phyloP scores from a whole-genome alignment of 352 stramenopile species.

The Pythium chondricola region DNA sequence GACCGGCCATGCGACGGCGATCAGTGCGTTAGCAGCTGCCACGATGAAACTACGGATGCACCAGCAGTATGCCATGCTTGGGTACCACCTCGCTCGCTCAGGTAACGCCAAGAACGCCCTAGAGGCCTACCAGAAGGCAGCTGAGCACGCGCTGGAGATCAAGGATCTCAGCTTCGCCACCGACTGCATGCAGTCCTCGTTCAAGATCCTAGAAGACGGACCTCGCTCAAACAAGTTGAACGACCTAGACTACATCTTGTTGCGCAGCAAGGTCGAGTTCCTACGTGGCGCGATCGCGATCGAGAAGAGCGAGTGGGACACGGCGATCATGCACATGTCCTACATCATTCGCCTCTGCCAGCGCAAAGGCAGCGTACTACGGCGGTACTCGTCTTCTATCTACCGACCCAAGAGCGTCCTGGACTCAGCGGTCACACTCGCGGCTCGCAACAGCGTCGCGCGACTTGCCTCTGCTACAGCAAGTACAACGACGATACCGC shows the following conservation, averaged over 20 bases:
- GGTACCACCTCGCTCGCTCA: conserved; percentile 57
- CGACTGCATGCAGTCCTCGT: conserved; percentile 72
- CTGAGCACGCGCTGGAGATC: conserved; percentile 45
- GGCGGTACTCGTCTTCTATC: conserved; percentile 40
- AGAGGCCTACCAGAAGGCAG: conserved; percentile 55
- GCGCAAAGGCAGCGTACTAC: conserved; percentile 52
- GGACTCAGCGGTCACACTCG: conserved; percentile 14
- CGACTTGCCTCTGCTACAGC: background rate
- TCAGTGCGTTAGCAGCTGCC: too few species aligned
- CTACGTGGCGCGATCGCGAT: conserved; percentile 62
- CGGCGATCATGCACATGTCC: conserved; percentile 54
- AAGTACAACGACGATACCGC: background rate
- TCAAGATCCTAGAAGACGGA: conserved; percentile 51
- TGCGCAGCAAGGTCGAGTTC: conserved; percentile 70
- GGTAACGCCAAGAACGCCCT: conserved; percentile 44
- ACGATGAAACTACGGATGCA: conserved; percentile 19
- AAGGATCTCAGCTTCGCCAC: conserved; percentile 60
- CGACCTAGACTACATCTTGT: conserved; percentile 52
- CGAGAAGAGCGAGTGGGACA: conserved; percentile 61
- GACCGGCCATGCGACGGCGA: background rate
- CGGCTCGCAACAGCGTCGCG: background rate
- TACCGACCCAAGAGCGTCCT: conserved; percentile 21
- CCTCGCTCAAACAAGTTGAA: conserved; percentile 33
- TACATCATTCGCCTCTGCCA: conserved; percentile 59
- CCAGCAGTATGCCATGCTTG: conserved; percentile 55